A percentile compares a stretch with the other conserved stretches of the same genome.
phyloP scores from a whole-genome alignment of 75 land plant genomes.

The Sequoiadendron giganteum region DNA sequence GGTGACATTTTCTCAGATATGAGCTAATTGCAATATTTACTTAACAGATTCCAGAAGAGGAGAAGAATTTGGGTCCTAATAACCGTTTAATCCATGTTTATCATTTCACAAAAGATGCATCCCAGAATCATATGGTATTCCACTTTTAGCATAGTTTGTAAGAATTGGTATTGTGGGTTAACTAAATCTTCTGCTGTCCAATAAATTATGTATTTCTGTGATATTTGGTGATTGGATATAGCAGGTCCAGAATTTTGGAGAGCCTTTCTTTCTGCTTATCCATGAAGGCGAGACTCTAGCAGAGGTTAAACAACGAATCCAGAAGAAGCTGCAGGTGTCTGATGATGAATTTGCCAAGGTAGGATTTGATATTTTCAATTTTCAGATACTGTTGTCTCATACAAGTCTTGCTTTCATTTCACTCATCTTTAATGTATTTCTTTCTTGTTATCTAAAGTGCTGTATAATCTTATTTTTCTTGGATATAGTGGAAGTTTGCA shows the following conservation, averaged over 20 bases:
- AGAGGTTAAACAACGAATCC: constrained; percentile 85
- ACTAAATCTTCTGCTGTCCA: background rate
- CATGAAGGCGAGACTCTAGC: constrained; percentile 85
- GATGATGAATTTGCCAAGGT: constrained; percentile 97
- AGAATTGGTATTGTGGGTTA: background rate
- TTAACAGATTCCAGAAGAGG: constrained; percentile 93
- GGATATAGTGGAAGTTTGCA: constrained; percentile 51
- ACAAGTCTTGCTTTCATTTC: background rate
- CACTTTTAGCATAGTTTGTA: background rate
- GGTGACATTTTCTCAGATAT: background rate
- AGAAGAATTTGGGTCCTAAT: constrained; percentile 81
- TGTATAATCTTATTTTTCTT: background rate
- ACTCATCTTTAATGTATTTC: background rate
- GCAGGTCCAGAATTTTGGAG: constrained; percentile 98
- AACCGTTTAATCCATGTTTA: constrained; percentile 97
- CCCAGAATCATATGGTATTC: constrained; percentile 80
- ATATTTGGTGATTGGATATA: constrained; percentile 13
- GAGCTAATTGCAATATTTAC: background rate
- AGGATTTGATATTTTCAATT: constrained; percentile 8
- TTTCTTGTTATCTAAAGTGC: background rate
- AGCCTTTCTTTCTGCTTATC: constrained; percentile 88
- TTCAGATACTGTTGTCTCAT: background rate
- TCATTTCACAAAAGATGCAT: constrained; percentile 76
- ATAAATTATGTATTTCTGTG: background rate
- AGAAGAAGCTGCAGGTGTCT: constrained; percentile 86